phyloP scores from a whole-genome alignment of 202 grass and related monocot genomes.

The Panicum hallii region DNA sequence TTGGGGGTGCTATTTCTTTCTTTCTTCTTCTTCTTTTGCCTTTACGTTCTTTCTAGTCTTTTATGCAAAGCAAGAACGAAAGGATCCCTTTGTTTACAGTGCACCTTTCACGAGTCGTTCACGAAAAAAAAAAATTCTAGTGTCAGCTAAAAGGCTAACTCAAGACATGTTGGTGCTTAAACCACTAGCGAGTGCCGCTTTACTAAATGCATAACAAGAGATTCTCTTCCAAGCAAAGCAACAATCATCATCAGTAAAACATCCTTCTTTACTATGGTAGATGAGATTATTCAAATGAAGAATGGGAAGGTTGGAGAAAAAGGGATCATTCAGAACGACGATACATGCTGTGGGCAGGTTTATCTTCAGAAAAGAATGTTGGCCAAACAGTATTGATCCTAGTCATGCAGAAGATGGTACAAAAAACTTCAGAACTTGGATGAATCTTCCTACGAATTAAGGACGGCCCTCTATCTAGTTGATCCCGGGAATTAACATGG shows the following conservation, averaged over 20 bases:
- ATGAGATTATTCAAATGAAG: too few relatives aligned
- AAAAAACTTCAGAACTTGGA: too few relatives aligned
- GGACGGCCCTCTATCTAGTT: too few relatives aligned
- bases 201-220: neutral
- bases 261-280: neutral
- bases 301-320: too few relatives aligned
- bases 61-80: neutral
- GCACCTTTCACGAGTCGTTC: neutral
- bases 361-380: neutral
- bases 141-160: neutral
- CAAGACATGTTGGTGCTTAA: neutral
- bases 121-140: neutral
- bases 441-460: too few relatives aligned
- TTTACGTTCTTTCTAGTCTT: neutral
- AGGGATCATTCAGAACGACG: too few relatives aligned
- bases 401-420: neutral
- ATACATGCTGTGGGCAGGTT: neutral
- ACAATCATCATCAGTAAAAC: neutral
- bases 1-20: constrained; percentile 24
- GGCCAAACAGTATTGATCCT: neutral
- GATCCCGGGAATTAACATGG: too few relatives aligned
- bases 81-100: neutral
- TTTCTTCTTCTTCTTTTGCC: neutral
- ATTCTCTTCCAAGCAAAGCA: constrained; percentile 1
- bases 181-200: neutral